These are phyloP conservation scores for Microcyclosporella mali DNA, from an alignment of 2,329 filamentous ascomycete species.

Conservation along the genomic window DNA sequence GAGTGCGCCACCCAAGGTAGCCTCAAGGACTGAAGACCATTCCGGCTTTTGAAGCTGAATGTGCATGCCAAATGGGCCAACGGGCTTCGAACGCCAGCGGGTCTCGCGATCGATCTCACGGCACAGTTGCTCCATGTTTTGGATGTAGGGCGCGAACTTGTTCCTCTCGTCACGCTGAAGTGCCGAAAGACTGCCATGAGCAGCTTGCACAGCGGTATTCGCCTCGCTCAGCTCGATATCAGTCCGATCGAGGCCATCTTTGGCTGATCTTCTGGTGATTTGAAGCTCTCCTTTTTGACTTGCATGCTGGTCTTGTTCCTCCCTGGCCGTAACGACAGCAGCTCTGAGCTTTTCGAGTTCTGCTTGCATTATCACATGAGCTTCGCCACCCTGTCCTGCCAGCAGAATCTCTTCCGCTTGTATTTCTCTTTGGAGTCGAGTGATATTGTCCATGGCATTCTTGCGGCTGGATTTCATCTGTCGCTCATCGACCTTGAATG, in stretches of 20 bases:
- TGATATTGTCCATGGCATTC: slow-evolving; percentile 42
- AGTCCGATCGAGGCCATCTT: slow-evolving; percentile 28
- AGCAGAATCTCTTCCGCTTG: slow-evolving; percentile 56
- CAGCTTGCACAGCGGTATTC: slow-evolving; percentile 31
- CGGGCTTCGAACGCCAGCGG: slow-evolving; percentile 63
- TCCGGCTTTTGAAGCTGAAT: slow-evolving; percentile 69
- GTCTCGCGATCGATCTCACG: slow-evolving; percentile 62
- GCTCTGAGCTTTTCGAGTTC: slow-evolving; percentile 28
- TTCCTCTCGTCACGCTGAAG: slow-evolving; percentile 55
- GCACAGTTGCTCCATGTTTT: slow-evolving; percentile 58
- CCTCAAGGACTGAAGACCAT: slow-evolving; percentile 81
- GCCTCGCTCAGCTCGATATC: slow-evolving; percentile 26
- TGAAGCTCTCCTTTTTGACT: slow-evolving; percentile 32
- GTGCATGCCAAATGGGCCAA: slow-evolving; percentile 77
- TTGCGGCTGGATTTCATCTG: slow-evolving; percentile 56
- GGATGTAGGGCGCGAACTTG: slow-evolving; percentile 58
- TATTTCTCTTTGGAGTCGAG: slow-evolving; percentile 42
- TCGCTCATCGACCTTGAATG: slow-evolving; percentile 52
- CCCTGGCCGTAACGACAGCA: slow-evolving; percentile 6
- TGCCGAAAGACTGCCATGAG: slow-evolving; percentile 46
- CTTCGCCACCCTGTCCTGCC: slow-evolving; percentile 58
- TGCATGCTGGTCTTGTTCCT: slow-evolving; percentile 37
- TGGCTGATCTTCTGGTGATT: slow-evolving; percentile 30
- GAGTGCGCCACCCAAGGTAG: slow-evolving; percentile 61
- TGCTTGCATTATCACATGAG: slow-evolving; percentile 52